Base-by-base conservation (phyloP, 164 flowering plant species). In the Piper betle region DNA sequence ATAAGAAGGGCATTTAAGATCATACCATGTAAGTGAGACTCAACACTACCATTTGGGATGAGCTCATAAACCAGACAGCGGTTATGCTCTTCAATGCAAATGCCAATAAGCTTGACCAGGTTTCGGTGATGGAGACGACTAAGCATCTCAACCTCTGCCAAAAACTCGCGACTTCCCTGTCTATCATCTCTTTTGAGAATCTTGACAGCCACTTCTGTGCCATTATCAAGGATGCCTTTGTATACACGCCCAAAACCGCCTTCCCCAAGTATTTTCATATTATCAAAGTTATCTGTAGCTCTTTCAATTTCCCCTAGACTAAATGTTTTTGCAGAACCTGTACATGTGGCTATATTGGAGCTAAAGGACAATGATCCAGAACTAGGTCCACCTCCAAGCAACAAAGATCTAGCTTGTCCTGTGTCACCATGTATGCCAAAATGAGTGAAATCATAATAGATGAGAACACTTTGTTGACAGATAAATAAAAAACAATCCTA, bases 11-110 rank as follows among this genome's bases (percentile, higher is more conserved):
- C 19, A 17, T 13, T 13, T 54, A 25, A n/a, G 57, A 50, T 10
- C 7, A 25, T 59, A 91, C 98, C 98, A 75, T 92, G 95, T 61
- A 92, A 70, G 74, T 88, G 98, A 50, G 98, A 92, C 42, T 91
- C 98, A 61, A 91, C 90, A 52, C 98, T 88, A 70, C 98, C 98
- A 77, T 87, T 25, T 25, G 33, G 33, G 33, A 25, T 25, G 33
- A 25, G 33, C 33, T 25, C 33, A 25, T 25, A 25, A 52, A 91
- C 84, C 70, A 91, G 70, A 79, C 85, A 81, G 43, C 96, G 93
- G 53, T 65, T 62, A 19, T 71, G 83, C 25, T 83, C 96, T 68
- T 91, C 95, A 6, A 70, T 73, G 60, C 98, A 73, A 92, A 92
- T 25, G 33, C 33, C 33, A 25, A 25, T 25, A 25, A 25, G 33